Evolutionary conservation across 352 stramenopile genomes (phyloP).

Genomic region (Phytopythium oedochilum): DNA sequence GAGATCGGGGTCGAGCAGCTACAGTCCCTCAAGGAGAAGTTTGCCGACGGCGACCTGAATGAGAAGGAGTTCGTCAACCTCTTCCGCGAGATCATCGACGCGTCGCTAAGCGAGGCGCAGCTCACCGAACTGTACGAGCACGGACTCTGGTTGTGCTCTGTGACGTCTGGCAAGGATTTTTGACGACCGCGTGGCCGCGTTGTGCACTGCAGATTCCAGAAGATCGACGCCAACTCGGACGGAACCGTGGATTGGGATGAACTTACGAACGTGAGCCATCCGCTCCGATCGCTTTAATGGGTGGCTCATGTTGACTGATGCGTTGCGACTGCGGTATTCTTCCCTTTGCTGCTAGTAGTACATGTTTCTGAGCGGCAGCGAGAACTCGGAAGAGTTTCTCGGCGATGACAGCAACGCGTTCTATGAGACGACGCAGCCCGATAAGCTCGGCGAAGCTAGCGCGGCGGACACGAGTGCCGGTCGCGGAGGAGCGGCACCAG

Average conservation of each 20-base stretch:
- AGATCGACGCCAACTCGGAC: constrained; percentile 87
- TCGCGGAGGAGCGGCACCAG: constrained; percentile 8
- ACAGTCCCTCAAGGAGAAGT: constrained; percentile 82
- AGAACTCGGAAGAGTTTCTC: constrained; percentile 50
- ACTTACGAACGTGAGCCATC: constrained; percentile 66
- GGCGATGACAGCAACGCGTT: constrained; percentile 58
- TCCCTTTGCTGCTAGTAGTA: constrained; percentile 56
- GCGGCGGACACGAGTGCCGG: constrained; percentile 5
- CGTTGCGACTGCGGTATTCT: neutral
- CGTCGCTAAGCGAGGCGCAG: constrained; percentile 71
- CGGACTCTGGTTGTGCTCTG: neutral
- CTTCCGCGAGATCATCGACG: constrained; percentile 78
- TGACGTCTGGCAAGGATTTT: neutral
- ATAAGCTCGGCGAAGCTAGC: constrained; percentile 33
- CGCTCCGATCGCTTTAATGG: constrained; percentile 1
- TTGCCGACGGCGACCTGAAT: constrained; percentile 75
- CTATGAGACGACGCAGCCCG: constrained; percentile 59
- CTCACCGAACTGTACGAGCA: constrained; percentile 68
- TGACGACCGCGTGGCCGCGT: neutral
- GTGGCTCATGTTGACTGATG: neutral
- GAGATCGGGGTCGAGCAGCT: constrained; percentile 80
- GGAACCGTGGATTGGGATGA: constrained; percentile 89
- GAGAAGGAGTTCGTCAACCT: constrained; percentile 84
- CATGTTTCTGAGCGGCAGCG: constrained; percentile 79
- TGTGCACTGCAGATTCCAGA: constrained; percentile 53